Percentiles rank a stretch among this genome's conserved stretches.
Evolutionary conservation across 345 rosid species (phyloP).

Genomic region (Gossypium anomalum): DNA sequence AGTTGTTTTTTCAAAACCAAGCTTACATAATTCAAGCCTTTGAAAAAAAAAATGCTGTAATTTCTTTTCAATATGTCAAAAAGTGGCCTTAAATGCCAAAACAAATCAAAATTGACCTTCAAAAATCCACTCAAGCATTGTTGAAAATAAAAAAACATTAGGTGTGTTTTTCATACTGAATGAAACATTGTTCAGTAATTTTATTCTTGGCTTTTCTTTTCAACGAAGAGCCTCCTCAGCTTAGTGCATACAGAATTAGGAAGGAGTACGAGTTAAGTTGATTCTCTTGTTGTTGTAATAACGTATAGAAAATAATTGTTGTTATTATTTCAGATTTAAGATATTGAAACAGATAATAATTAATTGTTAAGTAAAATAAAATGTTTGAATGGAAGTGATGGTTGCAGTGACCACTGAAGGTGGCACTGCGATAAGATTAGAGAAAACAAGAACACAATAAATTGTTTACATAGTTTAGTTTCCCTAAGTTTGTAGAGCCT

Average conservation of each 20-base stretch:
- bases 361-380: too few relatives aligned
- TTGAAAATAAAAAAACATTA: neutral
- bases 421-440: too few relatives aligned
- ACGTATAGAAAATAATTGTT: too few relatives aligned
- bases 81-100: neutral
- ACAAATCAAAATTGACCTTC: neutral
- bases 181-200: neutral
- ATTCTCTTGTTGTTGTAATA: too few relatives aligned
- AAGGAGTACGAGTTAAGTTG: too few relatives aligned
- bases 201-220: neutral
- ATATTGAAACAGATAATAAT: too few relatives aligned
- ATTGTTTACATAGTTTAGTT: too few relatives aligned
- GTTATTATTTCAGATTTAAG: too few relatives aligned
- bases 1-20: neutral
- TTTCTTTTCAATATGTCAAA: neutral
- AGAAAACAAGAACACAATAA: too few relatives aligned
- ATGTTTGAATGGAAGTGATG: too few relatives aligned
- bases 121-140: neutral
- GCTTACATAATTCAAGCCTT: neutral
- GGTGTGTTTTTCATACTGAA: neutral
- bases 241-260: too few relatives aligned
- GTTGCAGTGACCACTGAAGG: too few relatives aligned
- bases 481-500: accelerated
- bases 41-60: neutral
- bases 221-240: neutral